phyloP scores from a whole-genome alignment of 345 rosid genomes.

The Lepidium africanum region DNA sequence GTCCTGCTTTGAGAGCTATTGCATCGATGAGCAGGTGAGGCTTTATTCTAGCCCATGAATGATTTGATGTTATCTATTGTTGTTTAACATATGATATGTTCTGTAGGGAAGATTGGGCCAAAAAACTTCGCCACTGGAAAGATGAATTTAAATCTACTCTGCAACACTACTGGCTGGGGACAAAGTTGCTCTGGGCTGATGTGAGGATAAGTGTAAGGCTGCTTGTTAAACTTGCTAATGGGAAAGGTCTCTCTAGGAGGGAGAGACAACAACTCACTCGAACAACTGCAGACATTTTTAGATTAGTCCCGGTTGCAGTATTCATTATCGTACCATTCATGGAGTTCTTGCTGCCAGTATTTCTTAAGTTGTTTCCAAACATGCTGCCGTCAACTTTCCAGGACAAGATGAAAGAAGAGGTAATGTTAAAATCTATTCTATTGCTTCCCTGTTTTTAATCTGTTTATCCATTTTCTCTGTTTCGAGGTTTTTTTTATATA shows the following conservation, averaged over 20 bases:
- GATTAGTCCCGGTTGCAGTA: slow-evolving; percentile 80
- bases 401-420: slow-evolving; percentile 99
- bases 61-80: not conserved
- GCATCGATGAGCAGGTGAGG: slow-evolving; percentile 93
- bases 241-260: slow-evolving; percentile 90
- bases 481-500: not conserved
- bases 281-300: slow-evolving; percentile 79
- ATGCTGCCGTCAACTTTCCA: slow-evolving; percentile 98
- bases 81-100: slow-evolving; percentile 14
- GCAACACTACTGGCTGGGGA: slow-evolving; percentile 94
- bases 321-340: slow-evolving; percentile 92
- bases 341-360: slow-evolving; percentile 95
- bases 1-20: slow-evolving; percentile 87
- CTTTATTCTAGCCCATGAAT: slow-evolving; percentile 1
- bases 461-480: not conserved
- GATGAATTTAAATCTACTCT: slow-evolving; percentile 79
- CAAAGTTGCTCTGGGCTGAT: slow-evolving; percentile 90
- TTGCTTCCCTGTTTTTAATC: not conserved
- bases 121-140: slow-evolving; percentile 76
- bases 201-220: slow-evolving; percentile 78
- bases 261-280: slow-evolving; percentile 77
- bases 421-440: slow-evolving; percentile 16
- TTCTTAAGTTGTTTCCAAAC: slow-evolving; percentile 81
- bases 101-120: slow-evolving; percentile 94
- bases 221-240: slow-evolving; percentile 75